Base-by-base conservation (phyloP, 805 yeast genomes). In the Naumovozyma castellii region DNA sequence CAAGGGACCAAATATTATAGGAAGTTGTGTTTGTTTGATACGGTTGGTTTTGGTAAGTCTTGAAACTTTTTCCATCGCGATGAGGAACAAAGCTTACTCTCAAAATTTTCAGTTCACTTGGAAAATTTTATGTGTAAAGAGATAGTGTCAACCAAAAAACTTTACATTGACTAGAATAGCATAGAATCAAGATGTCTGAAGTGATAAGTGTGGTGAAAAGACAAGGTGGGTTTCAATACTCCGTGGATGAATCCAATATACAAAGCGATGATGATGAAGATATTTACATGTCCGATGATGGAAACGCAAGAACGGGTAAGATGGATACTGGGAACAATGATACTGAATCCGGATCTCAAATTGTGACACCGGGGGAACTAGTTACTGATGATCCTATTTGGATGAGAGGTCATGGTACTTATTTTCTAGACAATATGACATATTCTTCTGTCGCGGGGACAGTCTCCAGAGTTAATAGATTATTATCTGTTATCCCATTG, bases 361-460 rank as follows among this genome's bases (percentile, higher is more conserved):
- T 92, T 8, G 95, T 90, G 15, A 86, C 97, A 1, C 98, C 98
- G 0, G 98, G 98, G 8, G 97, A 92, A 58, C 65, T 88, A 37
- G 84, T 92, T n/a, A 92, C 97, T 0, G 92, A 84, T 50, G 97
- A 92, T 54, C 84, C 95, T 5, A 73, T 80, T 2, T 92, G 97
- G 97, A 92, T 92, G 98, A 76, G 94, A 56, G 98, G 98, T 22
- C 98, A 90, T 56, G 98, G 98, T 4, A 92, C 97, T 0, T 92
- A 86, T 59, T 76, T 80, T 48, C 64, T 82, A 31, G 78, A 76
- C 27, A 81, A 80, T 48, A 68, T 72, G 50, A 86, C 96, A 0
- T 86, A 75, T 59, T 81, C 95, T 2, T 81, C 97, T 0, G 95
- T 90, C 5, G 96, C 96, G 0, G 99, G 99, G 3, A 78, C 79